Base-by-base conservation (phyloP, 306 rosid species). In the Quercus dentata region DNA sequence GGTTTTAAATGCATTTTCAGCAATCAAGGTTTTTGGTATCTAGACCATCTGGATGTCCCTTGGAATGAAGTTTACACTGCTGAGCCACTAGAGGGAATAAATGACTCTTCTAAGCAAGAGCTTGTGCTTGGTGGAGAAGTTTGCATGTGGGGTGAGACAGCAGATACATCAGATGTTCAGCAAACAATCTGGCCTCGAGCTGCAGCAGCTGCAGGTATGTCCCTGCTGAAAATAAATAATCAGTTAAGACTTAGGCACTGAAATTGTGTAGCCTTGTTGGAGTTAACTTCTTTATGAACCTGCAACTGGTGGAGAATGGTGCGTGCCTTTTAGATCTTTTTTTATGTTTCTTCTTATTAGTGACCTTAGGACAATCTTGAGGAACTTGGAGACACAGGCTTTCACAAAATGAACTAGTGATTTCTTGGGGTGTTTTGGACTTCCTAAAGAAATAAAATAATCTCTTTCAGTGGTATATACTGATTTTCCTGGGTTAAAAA, bases 161-260 rank as follows among this genome's bases (percentile, higher is more conserved):
- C 86, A 62, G 99, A 93, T 82, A 54, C 99, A 54, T 95, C 99
- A 10, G 23, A 93, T 78, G 90, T 93, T 82, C 97, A 88, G 81
- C 94, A 91, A 82, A 95, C 99, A 19, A 93, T 95, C 69, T 95
- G 99, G 99, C 99, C 99, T 85, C 93, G 99, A 85, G 99, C 99
- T 80, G 99, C 99, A 17, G 97, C 97, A 49, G 99, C 97, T 78
- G 99, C 99, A 71, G 99, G 99, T 95, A 88, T 52, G 76, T 85
- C 69, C 41, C 28, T 56, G 51, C 9, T 76, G 31, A 73, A 28
- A 41, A 4, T 56, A 56, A 46, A 30, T 57, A 13, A 56, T 46
- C 38, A 44, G 20, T 55, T 23, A 71, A 51, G 58, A 46, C 56
- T 41, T 25, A 20, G 31, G 20, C 74, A 38, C 9, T 20, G 17